Evolutionary conservation across 2,329 filamentous ascomycete species (phyloP).

Genomic region (Ascochyta fabae): DNA sequence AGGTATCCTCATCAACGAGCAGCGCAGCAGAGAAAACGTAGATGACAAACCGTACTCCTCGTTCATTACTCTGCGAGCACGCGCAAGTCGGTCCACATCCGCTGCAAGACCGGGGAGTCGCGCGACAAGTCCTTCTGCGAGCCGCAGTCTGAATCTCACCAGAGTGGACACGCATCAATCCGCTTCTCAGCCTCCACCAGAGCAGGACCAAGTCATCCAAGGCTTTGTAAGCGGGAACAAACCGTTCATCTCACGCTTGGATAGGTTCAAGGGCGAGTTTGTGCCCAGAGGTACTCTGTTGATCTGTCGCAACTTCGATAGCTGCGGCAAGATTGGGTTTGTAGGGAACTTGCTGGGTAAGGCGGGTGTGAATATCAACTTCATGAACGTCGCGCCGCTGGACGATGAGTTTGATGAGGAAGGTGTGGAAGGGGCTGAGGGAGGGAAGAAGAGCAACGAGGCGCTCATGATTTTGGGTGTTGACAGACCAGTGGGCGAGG

Average conservation of each 20-base stretch:
- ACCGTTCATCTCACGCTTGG: constrained; percentile 74
- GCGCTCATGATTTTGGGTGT: constrained; percentile 84
- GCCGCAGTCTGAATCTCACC: constrained; percentile 10
- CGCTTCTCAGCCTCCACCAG: constrained; percentile 4
- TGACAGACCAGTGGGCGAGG: constrained; percentile 66
- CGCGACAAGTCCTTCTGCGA: constrained; percentile 39
- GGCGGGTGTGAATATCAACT: constrained; percentile 77
- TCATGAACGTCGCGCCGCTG: constrained; percentile 75
- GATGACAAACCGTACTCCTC: constrained; percentile 71
- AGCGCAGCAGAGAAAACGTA: constrained; percentile 65
- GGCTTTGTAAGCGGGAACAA: constrained; percentile 70
- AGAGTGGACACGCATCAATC: constrained; percentile 9
- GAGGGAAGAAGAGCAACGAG: constrained; percentile 59
- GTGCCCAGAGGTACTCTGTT: constrained; percentile 74
- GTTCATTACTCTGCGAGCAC: constrained; percentile 71
- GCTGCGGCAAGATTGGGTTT: constrained; percentile 81
- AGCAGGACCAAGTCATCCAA: constrained; percentile 63
- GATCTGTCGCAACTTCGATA: constrained; percentile 82
- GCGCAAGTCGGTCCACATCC: constrained; percentile 49
- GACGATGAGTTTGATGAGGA: constrained; percentile 49
- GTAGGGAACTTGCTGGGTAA: constrained; percentile 74
- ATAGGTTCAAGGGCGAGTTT: constrained; percentile 76
- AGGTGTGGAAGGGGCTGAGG: constrained; percentile 29
- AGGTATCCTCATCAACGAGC: constrained; percentile 79
- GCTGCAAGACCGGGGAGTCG: constrained; percentile 29